Evolutionary conservation across 2,329 filamentous ascomycete genomes (phyloP), one percentile per base, ranked within the genome.

Genomic region (Cyclaneusma minus): DNA sequence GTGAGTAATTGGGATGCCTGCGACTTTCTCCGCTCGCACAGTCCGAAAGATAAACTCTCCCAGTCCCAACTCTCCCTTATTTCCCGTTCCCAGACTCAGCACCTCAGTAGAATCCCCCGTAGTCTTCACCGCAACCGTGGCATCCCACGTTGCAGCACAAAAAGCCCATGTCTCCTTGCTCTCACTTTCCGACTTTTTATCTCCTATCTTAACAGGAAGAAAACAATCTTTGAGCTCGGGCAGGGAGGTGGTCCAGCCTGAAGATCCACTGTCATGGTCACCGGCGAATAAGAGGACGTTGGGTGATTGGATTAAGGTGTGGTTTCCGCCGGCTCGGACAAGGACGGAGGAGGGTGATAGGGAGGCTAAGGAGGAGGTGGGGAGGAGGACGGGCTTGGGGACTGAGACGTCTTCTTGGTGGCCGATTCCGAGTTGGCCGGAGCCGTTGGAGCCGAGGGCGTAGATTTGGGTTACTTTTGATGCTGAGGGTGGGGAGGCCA

Each of bases 101-200:
- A 85, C 48, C 31, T 43, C 52, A 5, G 54, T 63, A 15, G 50
- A 52, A 28, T 45, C 53, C 2, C 52, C 56, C 4, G 54, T 31
- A 13, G 51, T 48, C 5, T 56, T 45, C 3, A 75, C 64, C 21
- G 83, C 50, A 12, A 81, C 56, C 0, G 75, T 77, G 5, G 73
- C 71, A 38, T 78, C 73, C 84, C 84, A 93, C 0, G 79, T 82
- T 3, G 83, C 81, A 6, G 79, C 69, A 25, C 77, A 56, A 24
- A 61, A 51, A 15, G 11, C 22, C 22, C 8, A 60, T n/a, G n/a
- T n/a, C n/a, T n/a, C n/a, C n/a, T n/a, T n/a, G n/a, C n/a, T n/a
- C n/a, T n/a, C n/a, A n/a, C n/a, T n/a, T n/a, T n/a, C n/a, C n/a
- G n/a, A n/a, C n/a, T n/a, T n/a, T n/a, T n/a, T n/a, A n/a, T n/a